Evolutionary conservation across 768 basidiomycete species (phyloP).

Genomic region (Xanthoconium stramineum): DNA sequence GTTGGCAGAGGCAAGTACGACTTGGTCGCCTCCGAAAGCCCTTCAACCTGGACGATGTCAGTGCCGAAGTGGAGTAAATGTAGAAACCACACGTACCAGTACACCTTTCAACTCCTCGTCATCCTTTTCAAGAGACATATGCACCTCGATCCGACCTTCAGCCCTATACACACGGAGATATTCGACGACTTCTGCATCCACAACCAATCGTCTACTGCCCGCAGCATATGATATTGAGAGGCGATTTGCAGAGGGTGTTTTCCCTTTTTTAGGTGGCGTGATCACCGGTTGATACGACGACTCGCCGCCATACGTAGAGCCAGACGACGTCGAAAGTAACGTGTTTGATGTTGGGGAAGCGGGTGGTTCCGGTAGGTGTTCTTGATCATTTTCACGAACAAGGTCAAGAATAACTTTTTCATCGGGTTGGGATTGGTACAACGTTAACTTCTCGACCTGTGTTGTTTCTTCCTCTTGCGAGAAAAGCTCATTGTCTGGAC

Average conservation of each 20-base stretch:
- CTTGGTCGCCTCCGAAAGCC: slow-evolving; percentile 66
- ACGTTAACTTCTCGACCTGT: slow-evolving; percentile 20
- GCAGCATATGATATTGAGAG: slow-evolving; percentile 96
- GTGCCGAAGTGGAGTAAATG: slow-evolving; percentile 3
- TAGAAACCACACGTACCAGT: slow-evolving; percentile 48
- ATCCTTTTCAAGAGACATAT: slow-evolving; percentile 56
- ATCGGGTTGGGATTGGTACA: slow-evolving; percentile 13
- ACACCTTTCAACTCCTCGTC: slow-evolving; percentile 68
- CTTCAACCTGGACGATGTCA: slow-evolving; percentile 56
- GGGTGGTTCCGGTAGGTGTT: slow-evolving; percentile 59
- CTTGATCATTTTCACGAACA: slow-evolving; percentile 28
- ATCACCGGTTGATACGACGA: slow-evolving; percentile 32
- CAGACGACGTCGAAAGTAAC: slow-evolving; percentile 32
- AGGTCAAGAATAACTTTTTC: slow-evolving; percentile 18
- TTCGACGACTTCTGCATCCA: slow-evolving; percentile 87
- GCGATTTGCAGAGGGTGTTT: slow-evolving; percentile 71
- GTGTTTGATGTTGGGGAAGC: slow-evolving; percentile 55
- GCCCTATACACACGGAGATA: slow-evolving; percentile 74
- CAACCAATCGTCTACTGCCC: slow-evolving; percentile 79
- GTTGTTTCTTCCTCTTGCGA: slow-evolving; percentile 27
- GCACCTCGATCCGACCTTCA: slow-evolving; percentile 84
- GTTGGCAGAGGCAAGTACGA: slow-evolving; percentile 62
- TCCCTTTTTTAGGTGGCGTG: slow-evolving; percentile 33
- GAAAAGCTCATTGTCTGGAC: slow-evolving; percentile 32
- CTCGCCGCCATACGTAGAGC: slow-evolving; percentile 47